phyloP scores from a whole-genome alignment of 768 basidiomycete genomes.

The Rhizopogon vesiculosus region DNA sequence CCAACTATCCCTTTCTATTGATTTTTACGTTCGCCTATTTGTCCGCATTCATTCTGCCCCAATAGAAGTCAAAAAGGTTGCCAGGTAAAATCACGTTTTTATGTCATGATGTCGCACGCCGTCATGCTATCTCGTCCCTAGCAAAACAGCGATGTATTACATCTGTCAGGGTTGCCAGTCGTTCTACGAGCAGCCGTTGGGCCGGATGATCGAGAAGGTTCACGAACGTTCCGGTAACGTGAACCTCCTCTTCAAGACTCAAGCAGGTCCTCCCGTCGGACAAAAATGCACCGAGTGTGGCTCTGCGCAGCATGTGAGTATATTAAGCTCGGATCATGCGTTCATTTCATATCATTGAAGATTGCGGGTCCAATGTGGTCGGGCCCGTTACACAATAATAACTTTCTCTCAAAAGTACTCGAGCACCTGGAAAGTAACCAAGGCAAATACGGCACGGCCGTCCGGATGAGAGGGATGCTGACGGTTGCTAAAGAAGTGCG shows the following conservation, averaged over 20 bases:
- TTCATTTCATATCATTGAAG: conserved; percentile 33
- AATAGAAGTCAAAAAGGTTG: conserved; percentile 76
- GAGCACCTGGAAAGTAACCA: conserved; percentile 61
- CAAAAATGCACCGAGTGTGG: conserved; percentile 82
- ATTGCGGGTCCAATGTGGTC: conserved; percentile 97
- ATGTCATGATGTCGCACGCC: not conserved
- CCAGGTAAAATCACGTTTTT: conserved; percentile 51
- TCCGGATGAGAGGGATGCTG: conserved; percentile 94
- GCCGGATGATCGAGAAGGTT: conserved; percentile 60
- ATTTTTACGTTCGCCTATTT: conserved; percentile 95
- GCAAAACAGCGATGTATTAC: conserved; percentile 83
- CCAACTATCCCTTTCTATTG: conserved; percentile 86
- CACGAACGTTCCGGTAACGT: conserved; percentile 49
- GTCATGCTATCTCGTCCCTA: conserved; percentile 27
- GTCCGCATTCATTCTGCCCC: conserved; percentile 72
- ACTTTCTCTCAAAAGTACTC: conserved; percentile 73
- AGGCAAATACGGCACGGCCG: conserved; percentile 68
- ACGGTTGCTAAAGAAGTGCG: conserved; percentile 82
- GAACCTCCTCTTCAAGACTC: conserved; percentile 69
- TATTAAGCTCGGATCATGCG: not conserved
- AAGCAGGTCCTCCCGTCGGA: conserved; percentile 59
- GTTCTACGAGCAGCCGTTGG: conserved; percentile 82
- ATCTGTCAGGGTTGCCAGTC: conserved; percentile 83
- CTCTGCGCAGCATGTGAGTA: conserved; percentile 64
- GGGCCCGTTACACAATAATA: conserved; percentile 73